Evolutionary conservation across 208 protist species (phyloP), one percentile per base, ranked within the genome.

Genomic region (Paratrypanosoma confusum): DNA sequence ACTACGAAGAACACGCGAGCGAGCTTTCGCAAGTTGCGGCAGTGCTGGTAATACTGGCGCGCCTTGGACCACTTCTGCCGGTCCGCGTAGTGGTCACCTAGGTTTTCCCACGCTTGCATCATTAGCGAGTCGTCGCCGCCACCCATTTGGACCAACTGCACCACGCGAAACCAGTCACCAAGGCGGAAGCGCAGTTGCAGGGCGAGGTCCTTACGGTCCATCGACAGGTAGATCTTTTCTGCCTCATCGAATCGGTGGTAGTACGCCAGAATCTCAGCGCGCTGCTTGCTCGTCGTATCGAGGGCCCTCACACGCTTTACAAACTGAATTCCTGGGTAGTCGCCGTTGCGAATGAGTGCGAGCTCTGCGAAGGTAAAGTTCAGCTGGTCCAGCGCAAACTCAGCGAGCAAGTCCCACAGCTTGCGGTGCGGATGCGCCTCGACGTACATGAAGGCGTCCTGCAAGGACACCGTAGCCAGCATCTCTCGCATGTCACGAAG

Each of bases 291-390:
- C 35, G 68, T 56, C 65, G 97, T 89, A 46, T 97, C 85, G 6
- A 97, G 65, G 10, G 64, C 39, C 32, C 65, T 71, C 6, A 98
- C 52, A 10, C 86, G 73, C 80, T 97, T 96, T 14, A 98, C 88
- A 47, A 98, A 96, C 58, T 97, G 88, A 13, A 99, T 81, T 8
- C 95, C 90, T 20, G 88, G 76, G 69, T 98, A 98, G 68, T 99
- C 93, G 7, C 64, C 41, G 50, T 70, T 81, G 37, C 83, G 66
- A n/a, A 99, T 94, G 54, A 96, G 95, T 8, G 93, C 95, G 54
- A 89, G 75, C 55, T 96, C 81, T 5, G 90, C 87, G 39, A 89
- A 76, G 20, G 75, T 73, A 51, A 95, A 93, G 61, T 93, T 69
- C 11, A 95, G 61, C 40, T 72, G 53, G 44, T 65, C 58, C 3